Base-by-base conservation (phyloP, 2,329 filamentous ascomycete species). In the Cylindrodendrum hubeiense region DNA sequence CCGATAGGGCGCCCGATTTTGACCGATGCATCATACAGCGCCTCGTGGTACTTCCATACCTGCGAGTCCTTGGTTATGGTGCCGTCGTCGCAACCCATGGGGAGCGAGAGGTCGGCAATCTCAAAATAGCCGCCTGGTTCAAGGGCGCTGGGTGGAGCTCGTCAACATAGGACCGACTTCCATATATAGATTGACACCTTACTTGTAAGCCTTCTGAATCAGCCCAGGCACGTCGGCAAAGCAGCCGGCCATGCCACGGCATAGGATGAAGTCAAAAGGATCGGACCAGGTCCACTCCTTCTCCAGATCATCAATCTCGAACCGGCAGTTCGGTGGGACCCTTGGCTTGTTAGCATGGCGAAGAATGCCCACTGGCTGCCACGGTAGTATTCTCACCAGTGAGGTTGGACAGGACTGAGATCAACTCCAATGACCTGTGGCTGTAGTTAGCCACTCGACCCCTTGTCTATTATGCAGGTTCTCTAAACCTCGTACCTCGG, bases 1-100 rank as follows among this genome's bases (percentile, higher is more conserved):
- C 56, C 54, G 13, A 77, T 65, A 3, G 74, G 69, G 8, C 78
- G 72, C 4, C 76, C 75, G 7, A 77, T 62, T 41, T 74, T 75
- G 7, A 50, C 58, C 41, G 71, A 74, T 6, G 71, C 74, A 17
- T 78, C 67, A 4, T 66, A 44, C 75, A 71, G 15, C 69, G 68
- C 65, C 47, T 66, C 55, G 22, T 70, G 67, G 74, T 76, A 80
- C 24, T 66, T 66, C 60, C 61, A 69, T 9, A 71, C 58, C 3
- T 68, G 55, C 10, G 67, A 67, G 10, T 71, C 66, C 5, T 65
- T 59, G 5, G 43, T 49, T 2, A 74, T 53, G 4, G 71, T 70
- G 3, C 51, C 71, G 19, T 75, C 73, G 10, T 75, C 72, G 2
- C 64, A 71, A 9, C 64, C 52, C 46, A 68, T 60, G 0, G 67